Evolutionary conservation across 495 filamentous ascomycete species (phyloP).

Genomic region (Penicillium fimorum): DNA sequence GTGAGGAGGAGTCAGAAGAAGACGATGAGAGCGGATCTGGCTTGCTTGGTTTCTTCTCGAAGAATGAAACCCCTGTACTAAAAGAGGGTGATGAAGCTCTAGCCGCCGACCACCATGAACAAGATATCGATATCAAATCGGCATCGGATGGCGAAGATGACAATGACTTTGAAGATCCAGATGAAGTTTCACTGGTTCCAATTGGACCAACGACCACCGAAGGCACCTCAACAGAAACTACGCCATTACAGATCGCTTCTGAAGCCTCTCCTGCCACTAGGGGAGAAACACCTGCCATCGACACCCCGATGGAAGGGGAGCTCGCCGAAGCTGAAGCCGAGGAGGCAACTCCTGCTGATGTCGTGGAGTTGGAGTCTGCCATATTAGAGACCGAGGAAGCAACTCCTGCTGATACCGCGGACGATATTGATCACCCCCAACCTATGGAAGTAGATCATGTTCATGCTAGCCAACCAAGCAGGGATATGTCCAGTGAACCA

Average conservation of each 20-base stretch:
- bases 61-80: conserved; percentile 42
- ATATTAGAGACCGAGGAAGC: conserved; percentile 15
- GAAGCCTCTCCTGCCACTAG: conserved; percentile 5
- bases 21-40: conserved; percentile 56
- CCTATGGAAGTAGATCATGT: conserved; percentile 13
- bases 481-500: conserved; percentile 43
- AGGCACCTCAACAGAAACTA: conserved; percentile 17
- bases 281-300: neutral
- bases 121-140: conserved; percentile 22
- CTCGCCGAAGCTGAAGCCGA: conserved; percentile 10
- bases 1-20: conserved; percentile 41
- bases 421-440: conserved; percentile 12
- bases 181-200: conserved; percentile 48
- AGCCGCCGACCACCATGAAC: conserved; percentile 24
- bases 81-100: conserved; percentile 29
- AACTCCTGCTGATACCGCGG: neutral
- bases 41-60: conserved; percentile 65
- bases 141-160: conserved; percentile 25
- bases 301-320: neutral
- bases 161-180: conserved; percentile 37
- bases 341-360: conserved; percentile 10
- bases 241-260: conserved; percentile 20
- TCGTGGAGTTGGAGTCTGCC: conserved; percentile 9
- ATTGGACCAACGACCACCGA: conserved; percentile 29
- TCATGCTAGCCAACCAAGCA: conserved; percentile 28